Evolutionary conservation across 2,329 filamentous ascomycete species (phyloP).

Genomic region (Sarocladium strictum): DNA sequence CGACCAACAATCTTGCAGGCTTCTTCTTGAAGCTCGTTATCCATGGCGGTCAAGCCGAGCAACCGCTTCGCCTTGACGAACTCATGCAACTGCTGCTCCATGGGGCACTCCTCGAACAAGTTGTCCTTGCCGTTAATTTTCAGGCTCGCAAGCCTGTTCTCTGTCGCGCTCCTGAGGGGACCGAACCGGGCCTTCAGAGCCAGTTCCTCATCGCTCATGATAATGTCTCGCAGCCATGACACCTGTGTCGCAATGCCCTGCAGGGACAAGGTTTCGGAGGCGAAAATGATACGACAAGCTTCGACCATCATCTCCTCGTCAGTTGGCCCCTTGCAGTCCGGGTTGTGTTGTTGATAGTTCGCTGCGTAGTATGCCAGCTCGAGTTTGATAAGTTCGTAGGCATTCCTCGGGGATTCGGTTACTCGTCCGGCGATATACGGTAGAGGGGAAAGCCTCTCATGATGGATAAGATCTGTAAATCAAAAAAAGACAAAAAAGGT

Average conservation of each 20-base stretch:
- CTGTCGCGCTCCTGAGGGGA: conserved; percentile 38
- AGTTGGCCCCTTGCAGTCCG: conserved; percentile 30
- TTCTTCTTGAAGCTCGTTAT: conserved; percentile 54
- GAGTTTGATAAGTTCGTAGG: conserved; percentile 56
- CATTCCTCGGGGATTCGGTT: conserved; percentile 44
- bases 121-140: conserved; percentile 53
- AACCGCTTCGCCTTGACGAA: conserved; percentile 45
- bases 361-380: conserved; percentile 49
- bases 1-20: conserved; percentile 52
- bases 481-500: not conserved
- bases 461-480: conserved; percentile 53
- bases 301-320: conserved; percentile 52
- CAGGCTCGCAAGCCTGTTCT: conserved; percentile 41
- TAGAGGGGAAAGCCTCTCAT: conserved; percentile 51
- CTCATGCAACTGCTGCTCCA: conserved; percentile 48
- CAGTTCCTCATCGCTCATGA: conserved; percentile 42
- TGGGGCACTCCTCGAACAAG: conserved; percentile 50
- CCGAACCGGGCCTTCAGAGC: conserved; percentile 40
- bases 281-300: conserved; percentile 53
- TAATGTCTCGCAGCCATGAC: conserved; percentile 54
- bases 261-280: conserved; percentile 41
- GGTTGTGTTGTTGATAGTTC: conserved; percentile 35
- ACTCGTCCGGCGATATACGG: conserved; percentile 44
- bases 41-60: conserved; percentile 53
- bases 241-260: conserved; percentile 30